phyloP scores from a whole-genome alignment of 2,329 filamentous ascomycete species.

The Calonectria ilicicola region DNA sequence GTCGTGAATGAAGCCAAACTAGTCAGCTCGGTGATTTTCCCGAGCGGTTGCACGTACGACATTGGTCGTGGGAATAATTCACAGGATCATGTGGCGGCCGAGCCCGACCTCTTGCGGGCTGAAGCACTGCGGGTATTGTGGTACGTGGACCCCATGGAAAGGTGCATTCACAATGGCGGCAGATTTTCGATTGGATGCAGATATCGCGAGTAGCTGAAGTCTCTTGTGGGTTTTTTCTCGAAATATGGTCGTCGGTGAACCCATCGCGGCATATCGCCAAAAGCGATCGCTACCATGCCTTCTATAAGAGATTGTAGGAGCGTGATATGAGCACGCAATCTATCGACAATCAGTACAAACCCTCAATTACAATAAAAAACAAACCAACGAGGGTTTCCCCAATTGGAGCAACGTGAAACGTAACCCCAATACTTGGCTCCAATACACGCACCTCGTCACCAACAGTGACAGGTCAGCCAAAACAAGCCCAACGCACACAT shows the following conservation, averaged over 20 bases:
- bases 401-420: not conserved
- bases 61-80: conserved; percentile 2
- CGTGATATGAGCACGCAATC: not conserved
- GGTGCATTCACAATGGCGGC: not conserved
- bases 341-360: not conserved
- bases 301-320: not conserved
- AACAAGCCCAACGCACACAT: not conserved
- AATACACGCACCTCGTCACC: not conserved
- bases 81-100: not conserved
- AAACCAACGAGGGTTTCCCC: not conserved
- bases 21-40: not conserved
- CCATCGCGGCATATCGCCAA: not conserved
- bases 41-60: not conserved
- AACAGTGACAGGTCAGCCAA: not conserved
- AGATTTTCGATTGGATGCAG: not conserved
- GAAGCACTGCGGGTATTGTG: not conserved
- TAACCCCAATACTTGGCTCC: not conserved
- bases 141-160: not conserved
- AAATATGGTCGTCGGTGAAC: not conserved
- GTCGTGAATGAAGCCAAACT: not conserved
- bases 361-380: not conserved
- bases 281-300: not conserved
- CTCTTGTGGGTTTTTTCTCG: not conserved
- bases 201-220: no score
- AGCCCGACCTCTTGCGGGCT: not conserved